A percentile compares a stretch with the other conserved stretches of the same genome.
Evolutionary conservation across 305 asterid species (phyloP).

Genomic region (Caryopteris hybrid): DNA sequence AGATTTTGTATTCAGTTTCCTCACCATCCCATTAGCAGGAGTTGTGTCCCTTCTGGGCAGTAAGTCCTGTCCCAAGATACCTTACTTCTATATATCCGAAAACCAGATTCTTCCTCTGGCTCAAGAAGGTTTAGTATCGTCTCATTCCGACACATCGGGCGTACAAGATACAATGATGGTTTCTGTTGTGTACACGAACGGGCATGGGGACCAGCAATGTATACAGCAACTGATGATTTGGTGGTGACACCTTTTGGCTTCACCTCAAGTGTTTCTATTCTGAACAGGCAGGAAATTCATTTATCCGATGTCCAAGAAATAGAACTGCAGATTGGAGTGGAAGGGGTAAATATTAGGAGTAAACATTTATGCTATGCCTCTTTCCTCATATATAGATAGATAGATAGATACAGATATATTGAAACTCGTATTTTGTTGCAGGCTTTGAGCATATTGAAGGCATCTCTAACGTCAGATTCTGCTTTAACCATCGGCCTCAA

Average conservation of each 20-base stretch:
- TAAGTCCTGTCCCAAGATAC: neutral
- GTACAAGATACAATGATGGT: too few species aligned
- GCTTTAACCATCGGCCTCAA: slow-evolving; percentile 16
- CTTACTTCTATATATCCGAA: neutral
- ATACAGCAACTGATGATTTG: slow-evolving; percentile 11
- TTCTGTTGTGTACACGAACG: neutral
- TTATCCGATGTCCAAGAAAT: slow-evolving; percentile 16
- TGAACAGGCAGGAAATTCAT: neutral
- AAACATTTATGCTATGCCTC: neutral
- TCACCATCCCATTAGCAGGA: neutral
- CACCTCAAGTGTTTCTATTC: neutral
- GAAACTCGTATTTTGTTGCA: slow-evolving; percentile 2
- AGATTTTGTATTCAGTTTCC: neutral
- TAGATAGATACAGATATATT: neutral
- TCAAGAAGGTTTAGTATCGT: neutral
- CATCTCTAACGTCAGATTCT: slow-evolving; percentile 4
- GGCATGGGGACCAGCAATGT: slow-evolving; percentile 4
- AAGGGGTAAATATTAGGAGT: neutral
- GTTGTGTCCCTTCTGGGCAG: neutral
- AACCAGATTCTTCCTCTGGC: neutral
- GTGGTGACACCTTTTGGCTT: neutral
- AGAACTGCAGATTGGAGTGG: slow-evolving; percentile 3
- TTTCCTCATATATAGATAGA: too few species aligned
- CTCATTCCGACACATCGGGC: too few species aligned
- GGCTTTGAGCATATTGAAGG: slow-evolving; percentile 16